These are phyloP conservation scores for Suillus spraguei DNA, from an alignment of 768 basidiomycete species.

Conservation along the genomic window DNA sequence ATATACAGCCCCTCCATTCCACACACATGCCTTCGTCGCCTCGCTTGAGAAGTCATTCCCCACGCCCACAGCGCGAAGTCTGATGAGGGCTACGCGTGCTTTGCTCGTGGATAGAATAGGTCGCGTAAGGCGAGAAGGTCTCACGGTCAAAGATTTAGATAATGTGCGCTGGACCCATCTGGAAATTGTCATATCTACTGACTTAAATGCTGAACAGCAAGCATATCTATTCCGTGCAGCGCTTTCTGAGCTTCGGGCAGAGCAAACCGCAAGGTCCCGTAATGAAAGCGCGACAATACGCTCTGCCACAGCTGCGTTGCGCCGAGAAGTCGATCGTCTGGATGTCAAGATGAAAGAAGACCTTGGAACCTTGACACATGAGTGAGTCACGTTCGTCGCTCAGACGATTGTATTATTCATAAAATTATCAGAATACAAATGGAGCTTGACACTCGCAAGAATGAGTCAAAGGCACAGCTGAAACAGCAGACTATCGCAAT, in stretches of 20 bases:
- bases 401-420: neutral
- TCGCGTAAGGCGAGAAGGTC: conserved; percentile 68
- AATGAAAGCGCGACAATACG: conserved; percentile 86
- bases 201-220: conserved; percentile 56
- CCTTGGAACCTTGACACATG: conserved; percentile 84
- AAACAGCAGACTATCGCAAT: conserved; percentile 85
- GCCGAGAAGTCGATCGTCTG: conserved; percentile 84
- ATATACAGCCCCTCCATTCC: conserved; percentile 74
- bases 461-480: conserved; percentile 81
- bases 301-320: conserved; percentile 72
- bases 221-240: conserved; percentile 96
- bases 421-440: conserved; percentile 79
- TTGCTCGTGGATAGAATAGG: conserved; percentile 77
- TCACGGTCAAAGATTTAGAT: conserved; percentile 78
- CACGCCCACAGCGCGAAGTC: conserved; percentile 68
- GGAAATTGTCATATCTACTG: conserved; percentile 1
- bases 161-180: conserved; percentile 54
- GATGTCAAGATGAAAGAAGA: conserved; percentile 95
- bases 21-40: conserved; percentile 77
- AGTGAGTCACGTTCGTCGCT: conserved; percentile 54
- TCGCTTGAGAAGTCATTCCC: conserved; percentile 77
- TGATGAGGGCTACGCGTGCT: conserved; percentile 85
- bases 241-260: conserved; percentile 84
- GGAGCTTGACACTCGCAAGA: conserved; percentile 93
- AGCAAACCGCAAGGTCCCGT: conserved; percentile 77